Percentiles rank a stretch among this genome's conserved stretches.
These are phyloP conservation scores for Diutina sp. DNA, from an alignment of 1,139 yeast genomes.

Conservation along the genomic window DNA sequence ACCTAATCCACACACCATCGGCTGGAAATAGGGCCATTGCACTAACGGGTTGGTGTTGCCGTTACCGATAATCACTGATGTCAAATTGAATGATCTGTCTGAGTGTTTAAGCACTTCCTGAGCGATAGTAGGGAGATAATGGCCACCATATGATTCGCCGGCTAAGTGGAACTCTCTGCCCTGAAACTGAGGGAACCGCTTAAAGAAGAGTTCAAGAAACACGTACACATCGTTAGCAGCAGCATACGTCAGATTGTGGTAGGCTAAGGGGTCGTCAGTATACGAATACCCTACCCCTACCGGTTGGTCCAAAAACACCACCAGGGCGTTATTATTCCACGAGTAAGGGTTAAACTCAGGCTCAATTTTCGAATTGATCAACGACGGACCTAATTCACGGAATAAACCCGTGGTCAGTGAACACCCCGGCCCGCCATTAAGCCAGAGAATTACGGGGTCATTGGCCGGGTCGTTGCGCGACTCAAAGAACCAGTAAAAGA, in stretches of 20 bases:
- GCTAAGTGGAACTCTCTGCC: constrained; percentile 76
- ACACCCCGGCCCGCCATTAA: constrained; percentile 90
- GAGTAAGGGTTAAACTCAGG: constrained; percentile 70
- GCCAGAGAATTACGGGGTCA: constrained; percentile 81
- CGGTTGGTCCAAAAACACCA: constrained; percentile 89
- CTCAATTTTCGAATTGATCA: constrained; percentile 50
- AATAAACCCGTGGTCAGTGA: constrained; percentile 80
- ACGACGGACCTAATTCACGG: constrained; percentile 82
- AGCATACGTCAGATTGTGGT: constrained; percentile 65
- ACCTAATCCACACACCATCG: constrained; percentile 96
- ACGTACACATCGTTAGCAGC: constrained; percentile 93
- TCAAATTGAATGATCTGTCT: constrained; percentile 70
- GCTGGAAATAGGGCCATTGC: constrained; percentile 81
- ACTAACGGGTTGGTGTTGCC: constrained; percentile 89
- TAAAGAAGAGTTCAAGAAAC: constrained; percentile 78
- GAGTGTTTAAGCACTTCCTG: constrained; percentile 72
- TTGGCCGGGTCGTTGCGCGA: constrained; percentile 79
- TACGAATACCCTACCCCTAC: constrained; percentile 90
- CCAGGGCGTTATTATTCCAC: constrained; percentile 85
- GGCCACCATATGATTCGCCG: constrained; percentile 98
- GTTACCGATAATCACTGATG: constrained; percentile 87
- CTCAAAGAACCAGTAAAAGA: constrained; percentile 76
- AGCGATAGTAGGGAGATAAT: constrained; percentile 90
- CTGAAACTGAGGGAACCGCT: constrained; percentile 77
- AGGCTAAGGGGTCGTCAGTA: constrained; percentile 24